These are phyloP conservation scores for Cynanchum wilfordii DNA, from an alignment of 257 asterid genomes.

Conservation along the genomic window DNA sequence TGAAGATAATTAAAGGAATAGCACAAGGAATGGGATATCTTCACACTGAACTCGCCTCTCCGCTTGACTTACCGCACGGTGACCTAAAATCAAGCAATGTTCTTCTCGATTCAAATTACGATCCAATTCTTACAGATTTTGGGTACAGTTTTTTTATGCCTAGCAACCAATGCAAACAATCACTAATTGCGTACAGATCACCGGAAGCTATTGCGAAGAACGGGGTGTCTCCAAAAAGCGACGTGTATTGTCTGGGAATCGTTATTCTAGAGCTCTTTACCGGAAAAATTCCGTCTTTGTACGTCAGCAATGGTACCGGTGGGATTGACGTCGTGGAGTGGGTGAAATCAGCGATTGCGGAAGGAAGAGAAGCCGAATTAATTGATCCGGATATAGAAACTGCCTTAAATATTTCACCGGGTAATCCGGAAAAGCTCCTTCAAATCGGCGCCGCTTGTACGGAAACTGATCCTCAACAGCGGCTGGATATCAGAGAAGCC, in stretches of 20 bases:
- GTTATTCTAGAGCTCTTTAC: slow-evolving; percentile 73
- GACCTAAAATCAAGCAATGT: slow-evolving; percentile 78
- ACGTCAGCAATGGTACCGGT: slow-evolving; percentile 41
- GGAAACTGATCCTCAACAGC: slow-evolving; percentile 42
- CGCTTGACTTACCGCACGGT: slow-evolving; percentile 63
- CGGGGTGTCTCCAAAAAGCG: slow-evolving; percentile 57
- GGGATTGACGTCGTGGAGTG: slow-evolving; percentile 60
- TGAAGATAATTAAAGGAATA: slow-evolving; percentile 61
- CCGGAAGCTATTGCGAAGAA: slow-evolving; percentile 52
- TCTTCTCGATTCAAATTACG: slow-evolving; percentile 40
- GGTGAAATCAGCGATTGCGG: slow-evolving; percentile 46
- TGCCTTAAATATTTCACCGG: background rate
- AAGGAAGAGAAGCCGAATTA: slow-evolving; percentile 43
- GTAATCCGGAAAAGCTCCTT: slow-evolving; percentile 41
- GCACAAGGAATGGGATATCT: slow-evolving; percentile 56
- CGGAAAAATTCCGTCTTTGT: slow-evolving; percentile 56
- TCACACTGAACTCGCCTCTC: slow-evolving; percentile 40
- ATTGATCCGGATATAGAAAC: slow-evolving; percentile 44
- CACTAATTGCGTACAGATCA: slow-evolving; percentile 52
- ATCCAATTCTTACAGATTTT: slow-evolving; percentile 59
- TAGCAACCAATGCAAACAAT: slow-evolving; percentile 37
- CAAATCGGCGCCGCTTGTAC: slow-evolving; percentile 59
- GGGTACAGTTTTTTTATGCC: slow-evolving; percentile 44
- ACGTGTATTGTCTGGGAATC: slow-evolving; percentile 62
- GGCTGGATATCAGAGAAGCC: slow-evolving; percentile 50